Evolutionary conservation across 257 asterid genomes (phyloP), one percentile per base, ranked within the genome.

Genomic region (Eustoma russellianum): DNA sequence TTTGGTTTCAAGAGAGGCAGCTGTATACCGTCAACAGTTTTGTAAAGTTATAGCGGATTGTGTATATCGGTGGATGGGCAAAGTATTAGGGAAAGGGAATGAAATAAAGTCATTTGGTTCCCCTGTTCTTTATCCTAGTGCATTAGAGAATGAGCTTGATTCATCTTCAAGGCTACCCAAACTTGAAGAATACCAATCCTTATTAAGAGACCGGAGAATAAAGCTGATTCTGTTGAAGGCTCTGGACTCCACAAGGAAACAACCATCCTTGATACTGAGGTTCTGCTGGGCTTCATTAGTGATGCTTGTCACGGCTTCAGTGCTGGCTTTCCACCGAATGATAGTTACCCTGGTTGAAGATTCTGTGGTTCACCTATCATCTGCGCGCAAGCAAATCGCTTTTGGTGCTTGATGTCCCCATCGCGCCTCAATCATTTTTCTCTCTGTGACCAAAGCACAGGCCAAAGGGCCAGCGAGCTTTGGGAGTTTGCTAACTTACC

Each of bases 181-280:
- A 18, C 60, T 57, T 41, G 40, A 57, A 5, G 82, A 81, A 46
- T 77, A 69, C 46, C 57, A 65, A 55, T 59, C 80, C 56, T 48
- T 81, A 62, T 58, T 84, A 17, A 68, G 62, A 66, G 98, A 91
- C 68, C 89, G 96, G n/a, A 80, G 98, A 48, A 78, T 87, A 28
- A 82, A 71, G 79, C 78, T 87, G 52, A 87, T 91, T 69, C 73
- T 81, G 61, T 68, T 66, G 55, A 91, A 79, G 61, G 72, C 79
- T 40, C 58, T 84, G 44, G 56, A 64, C 59, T 82, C 96, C 60
- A 88, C 82, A 11, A 80, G 73, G 78, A 82, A 68, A 74, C 72
- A 79, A 57, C 94, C 78, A 28, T 33, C 76, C 9, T 50, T 91
- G 61, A 62, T 91, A 65, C 66, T 85, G 62, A 77, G 82, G 61